Percentiles rank a stretch among this genome's conserved stretches.
These are phyloP conservation scores for Pterocarpus santalinus DNA, from an alignment of 306 rosid species.

Conservation along the genomic window DNA sequence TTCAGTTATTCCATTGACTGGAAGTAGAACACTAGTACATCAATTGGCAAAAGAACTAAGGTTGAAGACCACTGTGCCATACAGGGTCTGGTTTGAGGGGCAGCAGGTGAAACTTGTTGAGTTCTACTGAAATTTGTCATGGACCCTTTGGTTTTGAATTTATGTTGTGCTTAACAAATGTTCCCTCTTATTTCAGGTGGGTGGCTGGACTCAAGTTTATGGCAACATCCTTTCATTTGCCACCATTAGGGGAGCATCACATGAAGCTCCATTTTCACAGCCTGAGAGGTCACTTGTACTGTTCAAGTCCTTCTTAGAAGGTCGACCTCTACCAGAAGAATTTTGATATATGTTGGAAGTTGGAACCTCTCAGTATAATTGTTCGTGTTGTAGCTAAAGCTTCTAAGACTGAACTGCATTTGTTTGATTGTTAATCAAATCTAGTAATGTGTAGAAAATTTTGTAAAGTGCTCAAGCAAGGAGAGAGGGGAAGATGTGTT, in stretches of 20 bases:
- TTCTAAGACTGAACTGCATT: constrained; percentile 23
- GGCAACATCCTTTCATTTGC: constrained; percentile 91
- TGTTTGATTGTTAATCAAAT: constrained; percentile 24
- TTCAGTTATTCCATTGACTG: constrained; percentile 93
- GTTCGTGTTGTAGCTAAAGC: constrained; percentile 36
- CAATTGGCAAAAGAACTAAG: constrained; percentile 67
- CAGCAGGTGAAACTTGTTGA: constrained; percentile 68
- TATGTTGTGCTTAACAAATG: neutral
- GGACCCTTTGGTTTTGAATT: neutral
- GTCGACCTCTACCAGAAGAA: constrained; percentile 71
- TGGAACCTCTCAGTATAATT: constrained; percentile 8
- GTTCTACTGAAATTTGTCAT: constrained; percentile 16
- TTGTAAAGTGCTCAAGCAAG: constrained; percentile 39
- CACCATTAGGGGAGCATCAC: constrained; percentile 95
- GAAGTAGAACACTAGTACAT: constrained; percentile 82
- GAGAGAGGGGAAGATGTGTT: constrained; percentile 23
- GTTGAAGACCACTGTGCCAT: constrained; percentile 81
- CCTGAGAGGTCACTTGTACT: constrained; percentile 91
- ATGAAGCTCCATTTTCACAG: constrained; percentile 97
- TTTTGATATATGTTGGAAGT: constrained; percentile 51
- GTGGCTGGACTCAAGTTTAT: constrained; percentile 99
- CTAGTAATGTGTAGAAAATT: constrained; percentile 31
- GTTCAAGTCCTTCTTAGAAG: constrained; percentile 81
- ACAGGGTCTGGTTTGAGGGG: constrained; percentile 93
- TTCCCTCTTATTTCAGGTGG: constrained; percentile 62